phyloP scores from a whole-genome alignment of 2,329 filamentous ascomycete species.

The Colletotrichum eleusines region DNA sequence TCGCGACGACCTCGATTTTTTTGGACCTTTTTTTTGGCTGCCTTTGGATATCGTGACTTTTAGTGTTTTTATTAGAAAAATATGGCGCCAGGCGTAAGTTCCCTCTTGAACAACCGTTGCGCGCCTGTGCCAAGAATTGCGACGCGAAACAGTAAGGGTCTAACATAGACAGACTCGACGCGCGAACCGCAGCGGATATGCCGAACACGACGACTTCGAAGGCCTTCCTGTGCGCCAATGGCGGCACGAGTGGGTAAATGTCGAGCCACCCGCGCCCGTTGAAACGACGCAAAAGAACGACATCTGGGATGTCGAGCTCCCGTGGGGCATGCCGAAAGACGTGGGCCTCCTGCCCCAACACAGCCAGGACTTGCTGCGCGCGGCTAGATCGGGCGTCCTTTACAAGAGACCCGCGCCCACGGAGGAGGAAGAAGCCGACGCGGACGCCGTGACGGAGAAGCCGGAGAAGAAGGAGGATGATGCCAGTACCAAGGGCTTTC shows the following conservation, averaged over 20 bases:
- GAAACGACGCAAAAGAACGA: conserved; percentile 74
- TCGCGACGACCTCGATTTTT: conserved; percentile 1
- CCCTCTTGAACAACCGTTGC: background rate
- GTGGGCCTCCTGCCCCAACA: conserved; percentile 81
- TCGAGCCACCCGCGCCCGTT: conserved; percentile 74
- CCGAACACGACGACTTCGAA: conserved; percentile 73
- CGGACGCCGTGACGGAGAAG: conserved; percentile 63
- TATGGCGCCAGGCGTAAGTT: conserved; percentile 56
- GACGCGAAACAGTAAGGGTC: conserved; percentile 47
- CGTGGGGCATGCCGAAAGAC: conserved; percentile 87
- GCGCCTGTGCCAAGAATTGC: background rate
- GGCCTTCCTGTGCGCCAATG: conserved; percentile 92
- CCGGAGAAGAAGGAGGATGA: conserved; percentile 74
- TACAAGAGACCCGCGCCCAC: conserved; percentile 77
- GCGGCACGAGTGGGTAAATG: conserved; percentile 77
- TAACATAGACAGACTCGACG: conserved; percentile 63
- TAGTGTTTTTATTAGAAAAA: conserved; percentile 39
- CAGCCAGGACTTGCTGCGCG: conserved; percentile 84
- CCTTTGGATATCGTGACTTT: conserved; percentile 15
- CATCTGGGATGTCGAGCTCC: conserved; percentile 80
- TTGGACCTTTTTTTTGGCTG: background rate
- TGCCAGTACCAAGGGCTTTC: conserved; percentile 64
- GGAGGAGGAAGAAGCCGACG: conserved; percentile 70
- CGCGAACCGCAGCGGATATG: conserved; percentile 67
- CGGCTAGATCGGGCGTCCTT: conserved; percentile 80